Evolutionary conservation across 208 protist species (phyloP).

Genomic region (Leishmania tarentolae): DNA sequence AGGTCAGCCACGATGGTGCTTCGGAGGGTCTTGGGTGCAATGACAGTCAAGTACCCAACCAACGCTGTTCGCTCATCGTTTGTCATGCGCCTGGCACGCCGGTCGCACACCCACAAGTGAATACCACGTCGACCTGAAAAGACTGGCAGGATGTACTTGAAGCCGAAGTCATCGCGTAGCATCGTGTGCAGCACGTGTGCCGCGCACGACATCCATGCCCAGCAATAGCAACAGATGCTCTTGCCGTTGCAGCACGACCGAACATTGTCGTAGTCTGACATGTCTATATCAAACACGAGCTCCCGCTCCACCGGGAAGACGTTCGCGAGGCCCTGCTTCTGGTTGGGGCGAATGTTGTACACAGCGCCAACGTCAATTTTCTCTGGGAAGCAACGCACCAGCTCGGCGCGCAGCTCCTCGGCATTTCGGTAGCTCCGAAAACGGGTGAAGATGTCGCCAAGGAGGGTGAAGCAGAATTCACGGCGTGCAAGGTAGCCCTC

Average conservation of each 20-base stretch:
- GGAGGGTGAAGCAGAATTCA: conserved; percentile 91
- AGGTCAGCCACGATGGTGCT: conserved; percentile 65
- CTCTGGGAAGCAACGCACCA: conserved; percentile 79
- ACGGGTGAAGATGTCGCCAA: conserved; percentile 90
- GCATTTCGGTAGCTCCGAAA: conserved; percentile 83
- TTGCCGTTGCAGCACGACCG: conserved; percentile 95
- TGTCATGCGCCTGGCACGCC: conserved; percentile 79
- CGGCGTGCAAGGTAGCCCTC: conserved; percentile 77
- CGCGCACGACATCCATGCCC: conserved; percentile 96
- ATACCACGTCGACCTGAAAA: conserved; percentile 98
- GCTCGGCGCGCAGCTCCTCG: conserved; percentile 69
- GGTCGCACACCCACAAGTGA: conserved; percentile 99
- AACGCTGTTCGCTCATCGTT: conserved; percentile 92
- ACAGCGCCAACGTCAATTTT: conserved; percentile 92
- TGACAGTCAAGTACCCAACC: conserved; percentile 92
- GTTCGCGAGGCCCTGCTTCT: conserved; percentile 80
- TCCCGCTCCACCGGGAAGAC: conserved; percentile 93
- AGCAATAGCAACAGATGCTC: conserved; percentile 97
- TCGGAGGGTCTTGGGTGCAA: conserved; percentile 59
- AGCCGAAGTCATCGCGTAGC: conserved; percentile 96
- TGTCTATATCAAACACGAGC: conserved; percentile 99
- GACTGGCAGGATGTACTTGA: conserved; percentile 96
- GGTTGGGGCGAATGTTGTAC: conserved; percentile 84
- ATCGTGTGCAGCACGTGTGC: conserved; percentile 90
- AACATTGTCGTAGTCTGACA: conserved; percentile 99